A percentile compares a stretch with the other conserved stretches of the same genome.
phyloP scores from a whole-genome alignment of 345 rosid genomes.

The Populus euphratica region DNA sequence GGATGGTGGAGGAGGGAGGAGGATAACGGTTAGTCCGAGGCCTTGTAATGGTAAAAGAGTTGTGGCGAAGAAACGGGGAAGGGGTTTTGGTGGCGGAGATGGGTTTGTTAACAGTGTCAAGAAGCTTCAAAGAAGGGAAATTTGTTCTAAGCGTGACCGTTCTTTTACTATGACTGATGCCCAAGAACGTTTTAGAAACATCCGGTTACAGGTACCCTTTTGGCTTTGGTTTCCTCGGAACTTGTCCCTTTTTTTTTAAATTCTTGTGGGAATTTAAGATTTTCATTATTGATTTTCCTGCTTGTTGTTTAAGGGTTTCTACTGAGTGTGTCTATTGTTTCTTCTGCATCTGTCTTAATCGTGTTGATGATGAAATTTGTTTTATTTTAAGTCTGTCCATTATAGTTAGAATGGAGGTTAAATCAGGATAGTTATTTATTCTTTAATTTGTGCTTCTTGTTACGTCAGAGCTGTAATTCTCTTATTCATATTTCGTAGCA shows the following conservation, averaged over 20 bases:
- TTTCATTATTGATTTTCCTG: background rate
- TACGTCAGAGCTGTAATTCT: too few relatives aligned
- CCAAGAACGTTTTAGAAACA: constrained; percentile 65
- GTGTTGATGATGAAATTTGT: too few relatives aligned
- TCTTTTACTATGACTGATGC: constrained; percentile 60
- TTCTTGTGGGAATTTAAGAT: background rate
- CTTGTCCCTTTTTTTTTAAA: background rate
- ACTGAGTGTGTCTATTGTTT: background rate
- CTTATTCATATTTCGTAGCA: background rate
- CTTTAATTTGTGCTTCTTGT: too few relatives aligned
- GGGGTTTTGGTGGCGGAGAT: constrained; percentile 40
- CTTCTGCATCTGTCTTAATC: background rate
- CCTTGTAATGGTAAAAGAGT: constrained; percentile 60
- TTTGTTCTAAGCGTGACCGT: constrained; percentile 56
- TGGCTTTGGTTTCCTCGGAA: background rate
- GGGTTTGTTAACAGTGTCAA: constrained; percentile 63
- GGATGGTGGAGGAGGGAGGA: constrained; percentile 41
- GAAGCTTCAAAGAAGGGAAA: constrained; percentile 74
- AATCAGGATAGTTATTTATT: too few relatives aligned
- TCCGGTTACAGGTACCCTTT: constrained; percentile 50
- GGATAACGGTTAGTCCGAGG: constrained; percentile 51
- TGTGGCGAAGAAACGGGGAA: constrained; percentile 52
- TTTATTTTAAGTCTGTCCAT: background rate
- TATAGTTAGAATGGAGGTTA: background rate
- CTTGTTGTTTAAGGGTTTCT: background rate